phyloP scores from a whole-genome alignment of 306 rosid species.

The Phaseolus lunatus region DNA sequence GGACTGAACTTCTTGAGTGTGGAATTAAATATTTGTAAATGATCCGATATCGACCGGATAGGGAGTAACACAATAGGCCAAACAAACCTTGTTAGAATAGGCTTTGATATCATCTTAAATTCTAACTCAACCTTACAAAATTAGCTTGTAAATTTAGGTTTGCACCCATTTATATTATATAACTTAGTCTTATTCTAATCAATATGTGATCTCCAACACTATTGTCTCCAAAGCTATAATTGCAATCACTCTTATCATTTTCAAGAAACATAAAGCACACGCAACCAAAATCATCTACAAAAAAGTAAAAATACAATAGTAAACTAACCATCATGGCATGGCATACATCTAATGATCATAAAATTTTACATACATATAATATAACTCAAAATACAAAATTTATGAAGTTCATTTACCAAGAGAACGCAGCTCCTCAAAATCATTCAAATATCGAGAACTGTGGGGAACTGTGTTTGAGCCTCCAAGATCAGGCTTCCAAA shows the following conservation, averaged over 20 bases:
- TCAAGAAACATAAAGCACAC: slow-evolving; percentile 27
- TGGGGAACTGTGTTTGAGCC: slow-evolving; percentile 62
- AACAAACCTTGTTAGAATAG: too few relatives aligned
- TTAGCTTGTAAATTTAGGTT: too few relatives aligned
- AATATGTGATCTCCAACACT: too few relatives aligned
- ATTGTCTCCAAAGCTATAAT: slow-evolving; percentile 31
- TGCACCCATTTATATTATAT: too few relatives aligned
- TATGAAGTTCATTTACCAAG: slow-evolving; percentile 69
- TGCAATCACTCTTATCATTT: slow-evolving; percentile 10
- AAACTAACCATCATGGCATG: slow-evolving; percentile 30
- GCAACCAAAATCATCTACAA: slow-evolving; percentile 18
- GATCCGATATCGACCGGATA: too few relatives aligned
- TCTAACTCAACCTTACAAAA: too few relatives aligned
- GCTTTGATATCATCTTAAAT: too few relatives aligned
- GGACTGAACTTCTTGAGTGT: too few relatives aligned
- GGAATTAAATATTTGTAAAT: too few relatives aligned
- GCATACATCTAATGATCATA: slow-evolving; percentile 37
- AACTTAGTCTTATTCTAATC: too few relatives aligned
- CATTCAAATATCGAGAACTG: slow-evolving; percentile 90
- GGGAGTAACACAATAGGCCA: too few relatives aligned
- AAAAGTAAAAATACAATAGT: slow-evolving; percentile 10
- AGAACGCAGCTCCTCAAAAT: slow-evolving; percentile 90
- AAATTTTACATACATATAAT: slow-evolving; percentile 32
- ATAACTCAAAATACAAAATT: slow-evolving; percentile 28
- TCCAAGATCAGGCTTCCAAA: slow-evolving; percentile 84